Evolutionary conservation across 768 basidiomycete genomes (phyloP).

Genomic region (Multifurca ochricompacta): DNA sequence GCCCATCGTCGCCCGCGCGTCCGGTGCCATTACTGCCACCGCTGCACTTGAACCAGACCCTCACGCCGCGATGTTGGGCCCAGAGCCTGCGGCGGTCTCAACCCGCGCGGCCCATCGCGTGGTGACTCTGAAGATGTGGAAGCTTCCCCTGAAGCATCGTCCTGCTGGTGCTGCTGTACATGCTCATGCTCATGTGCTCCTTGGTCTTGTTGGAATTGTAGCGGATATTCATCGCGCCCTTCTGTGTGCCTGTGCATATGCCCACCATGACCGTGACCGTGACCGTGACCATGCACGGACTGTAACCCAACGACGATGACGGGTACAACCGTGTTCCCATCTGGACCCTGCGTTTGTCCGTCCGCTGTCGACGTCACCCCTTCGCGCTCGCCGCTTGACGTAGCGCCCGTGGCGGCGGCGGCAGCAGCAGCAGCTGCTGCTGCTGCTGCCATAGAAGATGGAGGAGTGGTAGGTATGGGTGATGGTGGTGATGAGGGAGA

Average conservation of each 20-base stretch:
- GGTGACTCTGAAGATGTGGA: background rate
- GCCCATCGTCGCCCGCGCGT: conserved; percentile 16
- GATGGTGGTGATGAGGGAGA: background rate
- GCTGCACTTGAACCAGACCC: conserved; percentile 8
- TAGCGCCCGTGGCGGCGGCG: conserved; percentile 7
- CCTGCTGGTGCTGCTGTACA: background rate
- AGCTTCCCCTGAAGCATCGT: background rate
- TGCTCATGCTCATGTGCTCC: background rate
- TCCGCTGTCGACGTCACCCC: background rate
- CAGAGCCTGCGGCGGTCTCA: conserved; percentile 31
- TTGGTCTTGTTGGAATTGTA: background rate
- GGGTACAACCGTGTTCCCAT: conserved; percentile 49
- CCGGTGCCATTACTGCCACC: background rate
- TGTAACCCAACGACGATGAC: conserved; percentile 81
- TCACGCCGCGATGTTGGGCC: conserved; percentile 22
- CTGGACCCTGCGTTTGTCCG: conserved; percentile 7
- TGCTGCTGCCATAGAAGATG: background rate
- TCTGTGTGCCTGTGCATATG: conserved; percentile 11
- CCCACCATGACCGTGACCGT: conserved; percentile 4
- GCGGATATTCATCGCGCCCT: conserved; percentile 1
- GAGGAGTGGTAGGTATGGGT: background rate
- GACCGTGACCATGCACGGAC: conserved; percentile 47
- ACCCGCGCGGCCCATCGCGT: conserved; percentile 37
- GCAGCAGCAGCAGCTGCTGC: conserved; percentile 10
- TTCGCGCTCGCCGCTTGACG: conserved; percentile 13